phyloP scores from a whole-genome alignment of 495 filamentous ascomycete genomes.

The Talaromyces proteolyticus region DNA sequence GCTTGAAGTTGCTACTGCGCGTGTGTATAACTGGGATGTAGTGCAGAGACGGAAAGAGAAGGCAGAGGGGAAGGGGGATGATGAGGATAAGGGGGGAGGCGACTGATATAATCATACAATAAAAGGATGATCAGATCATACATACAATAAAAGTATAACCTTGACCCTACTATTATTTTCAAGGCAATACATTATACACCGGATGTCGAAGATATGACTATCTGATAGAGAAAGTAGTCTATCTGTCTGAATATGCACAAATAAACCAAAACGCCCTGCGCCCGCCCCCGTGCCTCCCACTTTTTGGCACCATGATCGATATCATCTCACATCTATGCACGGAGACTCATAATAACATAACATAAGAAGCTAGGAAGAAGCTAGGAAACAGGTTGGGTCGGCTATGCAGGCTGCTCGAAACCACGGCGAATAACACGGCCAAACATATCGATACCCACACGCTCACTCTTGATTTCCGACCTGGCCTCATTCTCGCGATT shows the following conservation, averaged over 20 bases:
- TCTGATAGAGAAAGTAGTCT: too few species aligned
- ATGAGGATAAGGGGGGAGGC: slow-evolving; percentile 14
- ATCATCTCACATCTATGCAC: slow-evolving; percentile 3
- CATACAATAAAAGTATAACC: neutral
- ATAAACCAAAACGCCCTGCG: neutral
- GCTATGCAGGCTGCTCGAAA: slow-evolving; percentile 82
- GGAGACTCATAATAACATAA: neutral
- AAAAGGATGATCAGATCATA: too few species aligned
- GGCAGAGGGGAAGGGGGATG: slow-evolving; percentile 51
- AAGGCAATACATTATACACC: too few species aligned
- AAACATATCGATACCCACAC: slow-evolving; percentile 70
- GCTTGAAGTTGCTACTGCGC: slow-evolving; percentile 89
- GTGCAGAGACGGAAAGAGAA: slow-evolving; percentile 90
- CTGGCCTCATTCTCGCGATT: slow-evolving; percentile 99
- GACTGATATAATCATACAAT: slow-evolving; percentile 5
- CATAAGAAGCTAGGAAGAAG: neutral
- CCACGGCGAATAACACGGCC: slow-evolving; percentile 82
- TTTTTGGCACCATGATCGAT: neutral
- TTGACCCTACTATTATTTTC: slow-evolving; percentile 1
- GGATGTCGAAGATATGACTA: too few species aligned
- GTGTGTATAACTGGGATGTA: slow-evolving; percentile 99
- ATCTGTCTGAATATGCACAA: neutral
- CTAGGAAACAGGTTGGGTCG: neutral
- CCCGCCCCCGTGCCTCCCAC: neutral
- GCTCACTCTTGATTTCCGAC: slow-evolving; percentile 92